Evolutionary conservation across 352 stramenopile species (phyloP).

Genomic region (Phytopythium helicoides): DNA sequence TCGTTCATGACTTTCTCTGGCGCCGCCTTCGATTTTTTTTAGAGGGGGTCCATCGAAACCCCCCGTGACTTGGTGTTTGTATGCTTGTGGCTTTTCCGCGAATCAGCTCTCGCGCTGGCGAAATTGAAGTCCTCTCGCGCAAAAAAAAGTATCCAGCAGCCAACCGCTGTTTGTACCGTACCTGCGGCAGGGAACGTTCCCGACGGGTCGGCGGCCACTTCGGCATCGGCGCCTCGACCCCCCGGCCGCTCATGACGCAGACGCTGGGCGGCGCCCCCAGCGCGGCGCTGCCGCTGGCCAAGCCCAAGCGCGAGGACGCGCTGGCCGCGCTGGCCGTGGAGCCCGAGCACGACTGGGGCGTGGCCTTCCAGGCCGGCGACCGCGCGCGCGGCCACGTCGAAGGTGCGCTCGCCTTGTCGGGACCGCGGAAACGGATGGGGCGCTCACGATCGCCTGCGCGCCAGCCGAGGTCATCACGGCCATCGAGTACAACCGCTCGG

Average conservation of each 20-base stretch:
- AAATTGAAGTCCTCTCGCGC: not conserved
- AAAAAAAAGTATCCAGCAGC: too few species aligned
- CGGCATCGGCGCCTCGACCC: not conserved
- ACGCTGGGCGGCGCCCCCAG: too few species aligned
- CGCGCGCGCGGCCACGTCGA: constrained; percentile 65
- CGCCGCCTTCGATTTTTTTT: too few species aligned
- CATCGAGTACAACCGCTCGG: constrained; percentile 92
- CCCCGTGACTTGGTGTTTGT: not conserved
- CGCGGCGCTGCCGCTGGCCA: constrained; percentile 7
- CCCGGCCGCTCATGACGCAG: constrained; percentile 32
- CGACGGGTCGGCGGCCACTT: too few species aligned
- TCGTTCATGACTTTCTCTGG: too few species aligned
- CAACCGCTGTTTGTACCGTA: too few species aligned
- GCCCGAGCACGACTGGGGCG: constrained; percentile 41
- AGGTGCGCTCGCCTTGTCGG: constrained; percentile 21
- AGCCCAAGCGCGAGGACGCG: constrained; percentile 16
- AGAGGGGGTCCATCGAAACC: too few species aligned
- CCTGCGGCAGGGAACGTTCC: too few species aligned
- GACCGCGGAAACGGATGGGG: too few species aligned
- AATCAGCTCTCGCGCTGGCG: not conserved
- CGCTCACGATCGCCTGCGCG: too few species aligned
- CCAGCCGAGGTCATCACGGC: constrained; percentile 93
- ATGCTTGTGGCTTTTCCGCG: not conserved
- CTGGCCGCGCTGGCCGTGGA: constrained; percentile 13
- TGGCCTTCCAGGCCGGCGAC: constrained; percentile 50